A percentile compares a stretch with the other conserved stretches of the same genome.
phyloP scores from a whole-genome alignment of 768 basidiomycete species.

The Boletus sp. region DNA sequence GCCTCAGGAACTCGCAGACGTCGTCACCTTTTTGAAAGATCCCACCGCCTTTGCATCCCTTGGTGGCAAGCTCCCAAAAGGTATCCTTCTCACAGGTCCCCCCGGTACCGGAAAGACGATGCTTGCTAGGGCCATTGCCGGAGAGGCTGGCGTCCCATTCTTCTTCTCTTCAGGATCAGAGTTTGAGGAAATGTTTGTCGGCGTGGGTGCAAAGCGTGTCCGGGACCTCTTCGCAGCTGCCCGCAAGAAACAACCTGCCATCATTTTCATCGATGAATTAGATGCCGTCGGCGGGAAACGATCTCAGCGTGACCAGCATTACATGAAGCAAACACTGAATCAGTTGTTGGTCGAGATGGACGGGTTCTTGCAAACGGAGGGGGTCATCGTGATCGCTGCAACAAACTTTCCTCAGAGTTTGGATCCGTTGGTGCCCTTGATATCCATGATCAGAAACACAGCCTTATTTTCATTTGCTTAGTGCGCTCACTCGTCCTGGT shows the following conservation, averaged over 20 bases:
- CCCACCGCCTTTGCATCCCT: conserved; percentile 86
- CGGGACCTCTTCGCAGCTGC: conserved; percentile 94
- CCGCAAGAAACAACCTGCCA: conserved; percentile 91
- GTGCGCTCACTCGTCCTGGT: conserved; percentile 93
- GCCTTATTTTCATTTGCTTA: conserved; percentile 33
- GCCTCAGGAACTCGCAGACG: conserved; percentile 82
- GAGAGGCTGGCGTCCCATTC: conserved; percentile 97
- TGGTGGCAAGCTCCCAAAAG: conserved; percentile 93
- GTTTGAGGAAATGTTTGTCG: conserved; percentile 98
- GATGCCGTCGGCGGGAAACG: conserved; percentile 93
- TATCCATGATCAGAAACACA: not conserved
- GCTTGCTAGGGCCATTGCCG: conserved; percentile 95
- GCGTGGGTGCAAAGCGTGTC: conserved; percentile 92
- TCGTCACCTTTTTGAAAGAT: conserved; percentile 94
- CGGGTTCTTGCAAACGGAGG: conserved; percentile 91
- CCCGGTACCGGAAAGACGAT: conserved; percentile 85
- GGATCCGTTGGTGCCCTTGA: conserved; percentile 63
- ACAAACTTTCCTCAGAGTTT: conserved; percentile 96
- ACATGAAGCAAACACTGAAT: conserved; percentile 93
- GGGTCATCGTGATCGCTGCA: conserved; percentile 93
- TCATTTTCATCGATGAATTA: conserved; percentile 97
- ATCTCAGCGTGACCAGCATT: conserved; percentile 78
- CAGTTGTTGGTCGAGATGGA: conserved; percentile 97
- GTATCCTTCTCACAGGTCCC: conserved; percentile 85
- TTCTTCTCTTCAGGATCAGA: conserved; percentile 96